Base-by-base conservation (phyloP, 2,329 filamentous ascomycete species). In the Nakataea oryzae region DNA sequence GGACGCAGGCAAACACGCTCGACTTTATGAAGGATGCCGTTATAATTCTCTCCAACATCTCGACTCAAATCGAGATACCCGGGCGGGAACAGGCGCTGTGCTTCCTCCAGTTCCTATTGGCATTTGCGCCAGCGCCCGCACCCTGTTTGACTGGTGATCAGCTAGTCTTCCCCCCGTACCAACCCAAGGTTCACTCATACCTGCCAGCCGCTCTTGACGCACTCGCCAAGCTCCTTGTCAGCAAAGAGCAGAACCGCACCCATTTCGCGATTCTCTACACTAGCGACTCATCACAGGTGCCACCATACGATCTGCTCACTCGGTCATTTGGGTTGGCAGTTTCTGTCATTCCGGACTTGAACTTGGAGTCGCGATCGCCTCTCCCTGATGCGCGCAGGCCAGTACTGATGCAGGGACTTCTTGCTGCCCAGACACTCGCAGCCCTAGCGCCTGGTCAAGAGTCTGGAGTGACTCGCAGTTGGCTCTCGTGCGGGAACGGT, bases 21-120 rank as follows among this genome's bases (percentile, higher is more conserved):
- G 95, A 99, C 74, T 93, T 97, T 69, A 96, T 97, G 90, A 99
- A 99, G 75, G 95, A 99, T 73, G 80, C 92, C 32, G 85, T 97
- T 63, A 88, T 91, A 21, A 86, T 96, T 67, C 79, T 99, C 62
- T 97, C 93, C 62, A 97, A 99, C 73, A 85, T 96, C 58, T 87
- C 92, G 9, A 86, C 90, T 58, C 84, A 85, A 12, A 83, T 97
- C 61, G 88, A 93, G 70, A 79, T 99, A 54, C 89, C 92, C 1
- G 88, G 88, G 26, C 87, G 90, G 65, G 93, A 97, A 70, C 93
- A 97, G 71, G 93, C 93, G 0, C 79, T 91, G 54, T 91, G 90
- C 69, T 80, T 97, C 8, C 78, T 99, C 54, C 89, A 96, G 70
- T 96, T 99, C 73, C 79, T 99, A 30, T 79, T 97, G 60, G 86